These are phyloP conservation scores for Myxozyma melibiosi DNA, from an alignment of 805 yeast genomes.

Conservation along the genomic window DNA sequence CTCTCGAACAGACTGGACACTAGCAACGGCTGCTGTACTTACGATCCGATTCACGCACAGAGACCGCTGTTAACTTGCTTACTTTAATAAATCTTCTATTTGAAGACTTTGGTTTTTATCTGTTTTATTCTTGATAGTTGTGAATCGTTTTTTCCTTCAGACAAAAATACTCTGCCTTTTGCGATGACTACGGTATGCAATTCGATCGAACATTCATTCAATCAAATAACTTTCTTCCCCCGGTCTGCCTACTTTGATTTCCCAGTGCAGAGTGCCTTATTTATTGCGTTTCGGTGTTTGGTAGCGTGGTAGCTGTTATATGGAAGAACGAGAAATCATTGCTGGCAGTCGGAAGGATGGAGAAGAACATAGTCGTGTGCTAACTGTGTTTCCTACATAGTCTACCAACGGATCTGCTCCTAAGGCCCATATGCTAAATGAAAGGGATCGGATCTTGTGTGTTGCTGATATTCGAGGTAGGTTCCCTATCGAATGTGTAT, in stretches of 20 bases:
- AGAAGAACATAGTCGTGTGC: not conserved
- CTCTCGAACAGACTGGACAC: too few species aligned
- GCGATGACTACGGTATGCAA: conserved; percentile 11
- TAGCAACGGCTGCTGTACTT: too few species aligned
- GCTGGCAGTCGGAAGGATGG: too few species aligned
- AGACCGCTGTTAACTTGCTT: too few species aligned
- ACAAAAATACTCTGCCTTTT: not conserved
- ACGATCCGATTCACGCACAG: too few species aligned
- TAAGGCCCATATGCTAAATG: conserved; percentile 9
- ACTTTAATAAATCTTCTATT: too few species aligned
- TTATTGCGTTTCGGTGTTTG: too few species aligned
- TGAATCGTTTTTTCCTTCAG: not conserved
- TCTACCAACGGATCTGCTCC: conserved; percentile 25
- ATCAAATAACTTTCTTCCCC: not conserved
- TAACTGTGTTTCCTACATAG: not conserved
- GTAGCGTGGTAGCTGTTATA: too few species aligned
- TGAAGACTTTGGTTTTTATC: not conserved
- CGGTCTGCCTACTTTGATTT: not conserved
- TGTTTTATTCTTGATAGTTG: not conserved
- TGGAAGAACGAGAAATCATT: too few species aligned
- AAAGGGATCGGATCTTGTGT: conserved; percentile 28
- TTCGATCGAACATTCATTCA: not conserved
- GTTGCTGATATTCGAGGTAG: conserved; percentile 32
- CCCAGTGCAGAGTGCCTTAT: too few species aligned
- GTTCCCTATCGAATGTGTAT: not conserved